Evolutionary conservation across 1,284 basidiomycete genomes (phyloP).

Genomic region (Rhodotorula sp.): DNA sequence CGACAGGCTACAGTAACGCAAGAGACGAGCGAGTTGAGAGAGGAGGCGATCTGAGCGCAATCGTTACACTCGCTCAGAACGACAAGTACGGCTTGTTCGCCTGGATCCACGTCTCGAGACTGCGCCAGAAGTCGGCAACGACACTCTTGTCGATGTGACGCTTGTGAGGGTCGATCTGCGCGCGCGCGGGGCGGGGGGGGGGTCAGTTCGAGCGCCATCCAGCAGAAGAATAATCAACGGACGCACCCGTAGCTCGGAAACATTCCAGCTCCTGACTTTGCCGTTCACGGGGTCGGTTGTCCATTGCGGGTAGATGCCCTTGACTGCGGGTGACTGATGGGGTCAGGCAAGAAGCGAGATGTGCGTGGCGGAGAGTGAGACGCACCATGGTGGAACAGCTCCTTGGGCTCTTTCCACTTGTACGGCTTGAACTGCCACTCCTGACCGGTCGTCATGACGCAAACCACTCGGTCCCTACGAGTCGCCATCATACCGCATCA

Average conservation of each 20-base stretch:
- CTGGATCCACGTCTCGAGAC: constrained; percentile 78
- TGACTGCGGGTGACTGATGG: constrained; percentile 59
- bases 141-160: constrained; percentile 94
- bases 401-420: constrained; percentile 89
- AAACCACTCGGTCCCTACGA: constrained; percentile 78
- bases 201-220: not conserved
- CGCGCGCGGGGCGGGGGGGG: no score
- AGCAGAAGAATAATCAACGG: not conserved
- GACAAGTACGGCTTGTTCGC: constrained; percentile 70
- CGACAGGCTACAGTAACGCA: no score
- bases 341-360: not conserved
- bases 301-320: constrained; percentile 90
- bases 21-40: no score
- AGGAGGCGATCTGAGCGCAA: not conserved
- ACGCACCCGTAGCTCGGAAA: constrained; percentile 83
- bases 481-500: no score
- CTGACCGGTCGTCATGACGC: constrained; percentile 95
- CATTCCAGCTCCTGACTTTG: constrained; percentile 94
- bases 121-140: constrained; percentile 92
- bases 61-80: constrained; percentile 7
- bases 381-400: constrained; percentile 87
- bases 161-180: constrained; percentile 78
- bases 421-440: constrained; percentile 97
- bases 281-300: constrained; percentile 82
- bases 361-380: not conserved